Evolutionary conservation across 1,284 basidiomycete species (phyloP), one percentile per base, ranked within the genome.

Genomic region (Taiwanofungus camphoratus): DNA sequence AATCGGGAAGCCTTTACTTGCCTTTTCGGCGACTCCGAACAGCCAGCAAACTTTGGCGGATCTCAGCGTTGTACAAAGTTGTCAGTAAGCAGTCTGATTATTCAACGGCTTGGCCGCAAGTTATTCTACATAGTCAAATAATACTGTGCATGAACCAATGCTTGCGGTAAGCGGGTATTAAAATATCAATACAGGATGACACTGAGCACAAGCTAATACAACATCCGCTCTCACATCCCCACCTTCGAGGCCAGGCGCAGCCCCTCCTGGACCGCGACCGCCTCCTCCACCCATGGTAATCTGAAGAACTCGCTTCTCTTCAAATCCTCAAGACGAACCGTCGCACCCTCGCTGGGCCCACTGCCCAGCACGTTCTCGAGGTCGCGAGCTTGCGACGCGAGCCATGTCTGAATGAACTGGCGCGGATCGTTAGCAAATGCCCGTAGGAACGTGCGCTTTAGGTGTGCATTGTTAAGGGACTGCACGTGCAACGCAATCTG

Each of bases 321-420:
- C 46, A 96, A 67, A 62, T 96, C 92, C 55, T 96, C 92, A 45
- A 89, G 87, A 15, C 87, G 70, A 9, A 93, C 75, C 0, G 82
- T 83, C 49, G 82, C 74, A 23, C 90, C 91, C 58, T 90, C 83
- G 19, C 80, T 82, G 3, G 86, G 80, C 2, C 92, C 92, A 61
- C 84, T 89, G 30, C 88, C 90, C n/a, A 98, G 72, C 46, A 96
- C 77, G 45, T 77, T 82, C 63, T 95, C 92, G 31, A 99, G 65
- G 62, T 96, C 92, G 15, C 90, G 76, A 23, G 92, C 87, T 62
- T 98, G 95, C 3, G 87, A 92, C 44, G 87, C 86, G 26, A 97
- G 67, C 89, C 90, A 98, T 3, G 79, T 87, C 53, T 92, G 82
- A 44, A 96, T 85, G 59, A 97, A 96, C 24, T 71, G 73, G 1